Conservation (phyloP, 345 rosid genomes). For the Citrus sp. region DNA sequence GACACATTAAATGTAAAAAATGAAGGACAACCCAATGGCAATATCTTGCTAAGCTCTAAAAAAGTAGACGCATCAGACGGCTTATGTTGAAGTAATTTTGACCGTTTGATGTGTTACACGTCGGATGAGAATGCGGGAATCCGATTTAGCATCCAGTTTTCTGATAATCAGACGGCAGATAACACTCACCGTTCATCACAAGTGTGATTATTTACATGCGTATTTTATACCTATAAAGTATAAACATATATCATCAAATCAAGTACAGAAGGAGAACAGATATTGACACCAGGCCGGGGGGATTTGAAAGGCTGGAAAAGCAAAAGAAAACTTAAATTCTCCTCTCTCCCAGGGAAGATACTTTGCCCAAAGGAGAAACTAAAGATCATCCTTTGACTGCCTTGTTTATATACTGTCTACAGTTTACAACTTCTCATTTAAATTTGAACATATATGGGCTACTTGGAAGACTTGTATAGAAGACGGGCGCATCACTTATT, state of each 20-base stretch:
- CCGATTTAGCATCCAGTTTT: no score
- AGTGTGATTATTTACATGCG: not conserved
- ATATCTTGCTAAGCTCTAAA: not conserved
- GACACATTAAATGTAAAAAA: not conserved
- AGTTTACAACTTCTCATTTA: conserved; percentile 7
- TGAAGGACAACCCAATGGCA: not conserved
- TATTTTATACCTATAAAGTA: not conserved
- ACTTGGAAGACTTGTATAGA: not conserved
- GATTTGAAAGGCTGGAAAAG: conserved; percentile 38
- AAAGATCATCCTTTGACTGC: conserved; percentile 42
- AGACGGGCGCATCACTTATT: not conserved
- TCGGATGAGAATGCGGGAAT: no score
- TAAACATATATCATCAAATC: not conserved
- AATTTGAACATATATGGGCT: not conserved
- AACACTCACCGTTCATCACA: not conserved
- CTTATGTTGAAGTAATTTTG: no score
- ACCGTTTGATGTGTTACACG: no score
- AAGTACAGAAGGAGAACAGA: not conserved
- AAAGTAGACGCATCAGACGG: not conserved
- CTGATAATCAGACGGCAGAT: no score
- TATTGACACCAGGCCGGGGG: not conserved
- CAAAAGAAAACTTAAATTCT: conserved; percentile 23
- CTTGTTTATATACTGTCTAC: conserved; percentile 1
- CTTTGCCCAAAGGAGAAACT: conserved; percentile 39
- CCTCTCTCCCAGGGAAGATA: conserved; percentile 21